Base-by-base conservation (phyloP, 495 filamentous ascomycete genomes). In the Trichocladium uniseriatum region DNA sequence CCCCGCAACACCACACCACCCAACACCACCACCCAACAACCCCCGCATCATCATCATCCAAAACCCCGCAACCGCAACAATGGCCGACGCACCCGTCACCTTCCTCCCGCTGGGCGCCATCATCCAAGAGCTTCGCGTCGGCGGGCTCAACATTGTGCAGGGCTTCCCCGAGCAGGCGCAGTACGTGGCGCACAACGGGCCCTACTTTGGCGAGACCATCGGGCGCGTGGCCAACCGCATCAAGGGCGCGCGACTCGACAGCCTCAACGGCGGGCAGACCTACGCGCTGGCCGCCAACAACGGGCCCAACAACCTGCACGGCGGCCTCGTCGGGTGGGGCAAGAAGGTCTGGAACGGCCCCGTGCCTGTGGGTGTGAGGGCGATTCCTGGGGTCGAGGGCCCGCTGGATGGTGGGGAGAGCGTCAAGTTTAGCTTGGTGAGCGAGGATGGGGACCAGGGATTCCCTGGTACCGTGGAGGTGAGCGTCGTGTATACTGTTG, bases 141-240 rank as follows among this genome's bases (percentile, higher is more conserved):
- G 72, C 41, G 81, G 78, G 44, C 68, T 78, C 55, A 90, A 95
- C 70, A 92, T 97, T 54, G 91, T 95, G 15, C 82, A 89, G 56
- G 79, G 79, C 38, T 95, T 95, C 75, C 79, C 83, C 3, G 79
- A 71, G 18, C 79, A 83, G 38, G 74, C 79, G 2, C 75, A 80
- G 40, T 96, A 96, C 70, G 74, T 77, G 48, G 62, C 74, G 38
- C 70, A 86, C 70, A 90, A 94, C 69, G 66, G 65, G 15, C 80
- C 86, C 15, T 86, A 79, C 72, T 95, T 94, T 57, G 91, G 91
- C 52, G 90, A 88, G 62, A 96, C 87, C 32, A 95, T 98, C 60
- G 91, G 91, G 18, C 85, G 91, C 27, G 79, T 92, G 9, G 88
- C 89, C 39, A 98, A 98, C 67, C 84, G 91, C 20, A 79, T 95